Conservation (phyloP, 2,329 filamentous ascomycete genomes). For the Corynespora cassiicola region DNA sequence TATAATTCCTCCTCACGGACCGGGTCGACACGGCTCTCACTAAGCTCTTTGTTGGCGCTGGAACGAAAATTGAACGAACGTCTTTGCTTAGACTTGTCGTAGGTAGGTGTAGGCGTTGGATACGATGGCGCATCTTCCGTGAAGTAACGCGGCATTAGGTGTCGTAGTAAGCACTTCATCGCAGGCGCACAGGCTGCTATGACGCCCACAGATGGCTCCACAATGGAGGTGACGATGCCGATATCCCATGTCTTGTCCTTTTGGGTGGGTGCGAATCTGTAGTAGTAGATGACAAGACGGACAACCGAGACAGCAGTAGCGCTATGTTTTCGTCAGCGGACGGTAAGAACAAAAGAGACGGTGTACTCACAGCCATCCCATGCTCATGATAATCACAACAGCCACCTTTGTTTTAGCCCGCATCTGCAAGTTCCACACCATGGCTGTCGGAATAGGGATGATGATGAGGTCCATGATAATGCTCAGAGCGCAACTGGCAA, state of each 20-base stretch:
- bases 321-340: constrained; percentile 14
- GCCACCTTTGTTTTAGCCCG: constrained; percentile 42
- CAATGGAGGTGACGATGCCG: constrained; percentile 43
- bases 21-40: constrained; percentile 6
- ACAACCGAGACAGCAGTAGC: constrained; percentile 42
- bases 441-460: constrained; percentile 49
- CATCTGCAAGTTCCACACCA: constrained; percentile 54
- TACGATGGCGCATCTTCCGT: constrained; percentile 25
- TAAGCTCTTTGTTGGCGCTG: constrained; percentile 10
- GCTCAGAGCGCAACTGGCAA: constrained; percentile 39
- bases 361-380: constrained; percentile 41
- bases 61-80: constrained; percentile 9
- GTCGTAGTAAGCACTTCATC: constrained; percentile 54
- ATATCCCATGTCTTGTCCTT: constrained; percentile 43
- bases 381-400: constrained; percentile 39
- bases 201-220: constrained; percentile 55
- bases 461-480: constrained; percentile 49
- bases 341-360: background rate
- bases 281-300: constrained; percentile 49
- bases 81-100: constrained; percentile 6
- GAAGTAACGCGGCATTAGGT: constrained; percentile 38
- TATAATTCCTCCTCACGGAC: constrained; percentile 16
- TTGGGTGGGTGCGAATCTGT: constrained; percentile 43
- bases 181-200: constrained; percentile 62
- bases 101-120: constrained; percentile 7